Evolutionary conservation across 176 grass and related monocot species (phyloP), one percentile per base, ranked within the genome.

Genomic region (Eragrostis curvula): DNA sequence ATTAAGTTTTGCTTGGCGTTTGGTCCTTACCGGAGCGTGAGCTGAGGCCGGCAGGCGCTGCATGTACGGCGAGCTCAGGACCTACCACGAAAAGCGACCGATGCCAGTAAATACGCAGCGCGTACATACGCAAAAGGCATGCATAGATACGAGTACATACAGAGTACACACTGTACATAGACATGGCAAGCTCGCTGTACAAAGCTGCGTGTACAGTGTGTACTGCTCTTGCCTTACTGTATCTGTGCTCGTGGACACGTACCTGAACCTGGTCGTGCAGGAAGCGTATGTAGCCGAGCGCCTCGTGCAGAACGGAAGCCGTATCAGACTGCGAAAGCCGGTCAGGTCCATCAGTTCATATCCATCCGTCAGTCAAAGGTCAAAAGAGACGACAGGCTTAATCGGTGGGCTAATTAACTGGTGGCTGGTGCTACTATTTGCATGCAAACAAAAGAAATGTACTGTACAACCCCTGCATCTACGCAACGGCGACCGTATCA

Each of bases 251-350:
- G 12, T 47, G 3, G 15, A 15, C 6, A 44, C 79, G 56, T 50
- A 95, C 96, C 96, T 95, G 90, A 66, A 98, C 93, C 49, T 95
- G 93, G 76, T 91, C 96, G 80, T 98, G 96, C 6, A 95, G 87
- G 84, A 98, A 98, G 78, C 96, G 90, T 88, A 98, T 98, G 82
- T 98, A 98, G 40, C 90, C 96, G 30, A 95, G 87, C 88, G 96
- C 93, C 90, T 98, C 93, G 81, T 93, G 90, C 75, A 95, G 89
- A 86, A 95, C 96, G 24, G 93, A 95, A 7, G 96, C 90, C 45
- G 96, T 98, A 85, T 98, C 96, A 74, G 96, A 91, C 93, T 98
- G 92, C 2, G n/a, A 14, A 20, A 11, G 69, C 24, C 49, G 7
- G 20, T 13, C 25, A 55, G 51, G 49, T 16, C 87, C 44, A 69